These are phyloP conservation scores for Coemansia sp. DNA, from an alignment of 192 early-diverging fungal species.

Conservation along the genomic window DNA sequence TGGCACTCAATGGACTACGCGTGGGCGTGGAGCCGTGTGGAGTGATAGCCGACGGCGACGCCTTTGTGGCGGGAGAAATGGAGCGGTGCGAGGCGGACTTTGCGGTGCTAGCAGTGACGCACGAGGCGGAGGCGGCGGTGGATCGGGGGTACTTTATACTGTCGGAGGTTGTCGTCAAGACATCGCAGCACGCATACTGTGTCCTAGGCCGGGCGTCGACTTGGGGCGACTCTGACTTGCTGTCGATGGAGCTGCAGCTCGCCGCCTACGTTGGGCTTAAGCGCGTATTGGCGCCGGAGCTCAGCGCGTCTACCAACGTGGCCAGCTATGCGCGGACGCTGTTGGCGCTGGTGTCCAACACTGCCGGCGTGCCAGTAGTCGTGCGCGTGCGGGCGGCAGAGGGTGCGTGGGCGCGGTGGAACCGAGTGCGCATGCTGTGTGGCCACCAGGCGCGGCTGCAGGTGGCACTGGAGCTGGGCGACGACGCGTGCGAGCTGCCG, in stretches of 20 bases:
- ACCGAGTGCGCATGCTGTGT: slow-evolving; percentile 70
- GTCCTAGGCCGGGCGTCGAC: slow-evolving; percentile 26
- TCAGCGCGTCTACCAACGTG: background rate
- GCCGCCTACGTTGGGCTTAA: slow-evolving; percentile 31
- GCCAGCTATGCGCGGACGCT: slow-evolving; percentile 28
- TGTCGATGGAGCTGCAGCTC: slow-evolving; percentile 18
- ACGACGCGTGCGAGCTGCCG: slow-evolving; percentile 36
- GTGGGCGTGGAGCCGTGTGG: slow-evolving; percentile 36
- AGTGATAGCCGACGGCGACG: slow-evolving; percentile 27
- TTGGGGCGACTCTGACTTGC: slow-evolving; percentile 15
- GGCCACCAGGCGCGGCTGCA: slow-evolving; percentile 66
- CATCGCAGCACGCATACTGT: slow-evolving; percentile 37
- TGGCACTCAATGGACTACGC: slow-evolving; percentile 19
- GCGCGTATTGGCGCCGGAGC: slow-evolving; percentile 26
- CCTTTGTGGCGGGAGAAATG: slow-evolving; percentile 18
- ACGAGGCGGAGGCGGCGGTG: background rate
- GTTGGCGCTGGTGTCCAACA: slow-evolving; percentile 6
- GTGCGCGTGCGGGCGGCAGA: slow-evolving; percentile 57
- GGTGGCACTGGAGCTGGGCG: slow-evolving; percentile 62
- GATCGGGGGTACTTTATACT: slow-evolving; percentile 24
- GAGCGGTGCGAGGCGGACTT: slow-evolving; percentile 33
- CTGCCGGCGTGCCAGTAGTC: slow-evolving; percentile 23
- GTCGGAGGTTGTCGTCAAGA: slow-evolving; percentile 25
- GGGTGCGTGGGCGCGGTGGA: slow-evolving; percentile 80
- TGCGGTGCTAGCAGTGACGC: slow-evolving; percentile 16